Conservation (phyloP, 306 rosid species). For the Quercus aquifolioides region DNA sequence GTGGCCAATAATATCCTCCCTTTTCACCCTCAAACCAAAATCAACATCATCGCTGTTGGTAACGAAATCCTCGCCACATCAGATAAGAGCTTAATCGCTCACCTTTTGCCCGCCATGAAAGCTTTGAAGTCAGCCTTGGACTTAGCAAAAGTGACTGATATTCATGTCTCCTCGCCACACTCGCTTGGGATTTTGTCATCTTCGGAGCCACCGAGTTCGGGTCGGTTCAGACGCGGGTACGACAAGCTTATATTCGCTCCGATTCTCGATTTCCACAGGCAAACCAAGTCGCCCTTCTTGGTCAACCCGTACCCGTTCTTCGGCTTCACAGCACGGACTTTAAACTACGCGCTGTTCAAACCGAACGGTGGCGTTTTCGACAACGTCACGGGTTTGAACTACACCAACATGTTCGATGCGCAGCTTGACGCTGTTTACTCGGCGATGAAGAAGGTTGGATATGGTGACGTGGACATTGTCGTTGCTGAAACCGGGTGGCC, state of each 20-base stretch:
- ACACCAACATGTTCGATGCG: conserved; percentile 91
- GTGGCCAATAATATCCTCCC: conserved; percentile 56
- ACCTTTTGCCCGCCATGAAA: conserved; percentile 69
- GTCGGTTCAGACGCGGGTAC: conserved; percentile 64
- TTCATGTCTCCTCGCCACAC: conserved; percentile 68
- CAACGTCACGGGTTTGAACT: conserved; percentile 40
- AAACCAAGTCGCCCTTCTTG: conserved; percentile 66
- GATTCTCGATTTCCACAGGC: conserved; percentile 54
- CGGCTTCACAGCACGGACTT: conserved; percentile 32
- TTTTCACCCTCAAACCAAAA: conserved; percentile 45
- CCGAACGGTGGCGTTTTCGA: conserved; percentile 82
- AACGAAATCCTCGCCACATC: conserved; percentile 87
- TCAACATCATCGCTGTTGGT: conserved; percentile 70
- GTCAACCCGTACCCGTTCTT: conserved; percentile 87
- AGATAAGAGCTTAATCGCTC: conserved; percentile 66
- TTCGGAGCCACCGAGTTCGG: conserved; percentile 71
- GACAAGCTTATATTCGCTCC: conserved; percentile 58
- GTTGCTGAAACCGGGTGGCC: conserved; percentile 95
- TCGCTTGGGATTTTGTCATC: conserved; percentile 68
- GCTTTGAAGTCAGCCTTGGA: conserved; percentile 48
- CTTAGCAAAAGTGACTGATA: conserved; percentile 40
- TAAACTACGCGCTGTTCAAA: conserved; percentile 61
- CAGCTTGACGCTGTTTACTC: conserved; percentile 81
- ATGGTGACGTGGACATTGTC: conserved; percentile 64
- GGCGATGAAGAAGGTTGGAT: conserved; percentile 82